Base-by-base conservation (phyloP, 2,329 filamentous ascomycete species). In the Pseudogymnoascus sp. region DNA sequence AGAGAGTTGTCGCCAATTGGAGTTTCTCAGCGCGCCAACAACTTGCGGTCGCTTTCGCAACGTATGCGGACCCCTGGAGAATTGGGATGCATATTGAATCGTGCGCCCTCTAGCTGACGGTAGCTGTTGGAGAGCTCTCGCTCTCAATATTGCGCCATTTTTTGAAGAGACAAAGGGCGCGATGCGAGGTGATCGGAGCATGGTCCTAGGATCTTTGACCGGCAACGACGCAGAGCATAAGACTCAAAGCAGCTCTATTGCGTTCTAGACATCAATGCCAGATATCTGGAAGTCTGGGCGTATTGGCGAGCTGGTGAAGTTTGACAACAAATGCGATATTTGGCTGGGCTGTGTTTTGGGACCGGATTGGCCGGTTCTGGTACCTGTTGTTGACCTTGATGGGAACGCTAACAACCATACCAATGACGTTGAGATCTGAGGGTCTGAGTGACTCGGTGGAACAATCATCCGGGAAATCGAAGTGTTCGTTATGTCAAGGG, bases 1-100 rank as follows among this genome's bases (percentile, higher is more conserved):
- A 11, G 49, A 21, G 58, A 60, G 37, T 65, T 63, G 62, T 26
- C 63, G 63, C 58, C 45, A 61, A 63, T 63, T 63, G 63, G 5
- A 62, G 60, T 21, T 55, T 55, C 29, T 21, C 49, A 55, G 29
- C 29, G n/a, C 49, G 29, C 49, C 29, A 35, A 21, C 29, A 12
- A 35, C 29, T 21, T 55, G 49, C 19, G 49, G 49, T 12, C 49
- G 29, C n/a, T n/a, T 55, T 55, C 49, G 26, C n/a, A 55, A 55
- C 5, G 49, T 21, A 35, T 55, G 49, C 29, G 29, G 29, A 4
- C 49, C 49, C 7, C 49, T 55, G 29, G 49, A 55, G n/a, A 19
- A 29, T 33, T 55, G 49, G 29, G 49, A 55, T 35, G 49, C 49
- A 55, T 55, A 55, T 55, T 35, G 49, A 35, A 55, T 55, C 16